Evolutionary conservation across 345 rosid species (phyloP), one percentile per base, ranked within the genome.

Genomic region (Eucalyptus regnans): DNA sequence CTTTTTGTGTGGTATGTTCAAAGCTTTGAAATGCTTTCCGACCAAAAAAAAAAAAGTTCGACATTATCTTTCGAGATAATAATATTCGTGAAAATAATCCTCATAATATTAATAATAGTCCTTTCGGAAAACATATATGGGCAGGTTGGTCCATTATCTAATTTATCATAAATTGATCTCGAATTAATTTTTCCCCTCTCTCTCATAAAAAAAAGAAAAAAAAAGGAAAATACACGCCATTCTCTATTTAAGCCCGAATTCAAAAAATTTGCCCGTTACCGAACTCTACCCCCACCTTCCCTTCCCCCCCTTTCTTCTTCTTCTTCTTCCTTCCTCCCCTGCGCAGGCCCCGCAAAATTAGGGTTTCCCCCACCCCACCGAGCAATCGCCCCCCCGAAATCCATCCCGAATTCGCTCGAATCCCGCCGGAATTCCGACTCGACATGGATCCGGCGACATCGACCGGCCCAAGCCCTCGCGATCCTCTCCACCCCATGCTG

Each of bases 401-500:
- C 50, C 66, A 52, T 9, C 90, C 49, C 60, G n/a, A 83, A 88
- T 94, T 94, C 95, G 89, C 88, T 89, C 88, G 87, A 88, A 52
- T 86, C 86, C 83, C 87, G 31, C 90, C 89, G 41, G 89, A 46
- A 20, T 31, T 9, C 50, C 87, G 83, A 18, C 88, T 87, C 71
- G 92, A 11, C 85, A 68, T 86, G n/a, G n/a, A 41, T 56, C 41
- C 86, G 16, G 83, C 27, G 83, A 0, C 83, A 10, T 18, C 83
- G 7, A 20, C 13, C 83, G 46, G 7, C 83, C 46, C 22, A 44
- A 66, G 81, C 71, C 44, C 90, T 41, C 66, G 18, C 89, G 41
- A 90, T 56, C 81, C 86, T 71, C 91, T 91, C 50, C 94, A 92
- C 27, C 92, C 92, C 54, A 92, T 96, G 89, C 90, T 97, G 48